Evolutionary conservation across 2,329 filamentous ascomycete genomes (phyloP).

Genomic region (Monosporascus sp.): DNA sequence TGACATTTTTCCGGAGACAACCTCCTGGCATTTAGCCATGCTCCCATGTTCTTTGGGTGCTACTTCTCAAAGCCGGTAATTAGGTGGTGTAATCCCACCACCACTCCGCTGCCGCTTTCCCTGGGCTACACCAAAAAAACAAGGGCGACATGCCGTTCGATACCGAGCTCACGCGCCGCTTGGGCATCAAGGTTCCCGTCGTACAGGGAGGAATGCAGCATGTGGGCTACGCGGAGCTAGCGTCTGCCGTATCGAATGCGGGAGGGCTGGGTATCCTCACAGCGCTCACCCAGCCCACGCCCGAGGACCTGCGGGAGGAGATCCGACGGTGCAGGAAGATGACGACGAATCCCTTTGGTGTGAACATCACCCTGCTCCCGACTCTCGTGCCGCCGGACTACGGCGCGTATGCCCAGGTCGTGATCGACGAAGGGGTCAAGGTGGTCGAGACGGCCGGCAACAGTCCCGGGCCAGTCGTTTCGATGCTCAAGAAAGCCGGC

Average conservation of each 20-base stretch:
- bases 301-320: slow-evolving; percentile 87
- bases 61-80: too few relatives aligned
- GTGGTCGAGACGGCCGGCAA: slow-evolving; percentile 94
- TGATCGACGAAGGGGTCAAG: slow-evolving; percentile 87
- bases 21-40: too few relatives aligned
- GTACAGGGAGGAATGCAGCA: slow-evolving; percentile 87
- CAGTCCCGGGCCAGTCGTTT: slow-evolving; percentile 81
- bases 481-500: slow-evolving; percentile 74
- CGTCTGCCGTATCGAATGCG: slow-evolving; percentile 73
- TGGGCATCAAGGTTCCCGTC: slow-evolving; percentile 62
- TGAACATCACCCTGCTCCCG: slow-evolving; percentile 92
- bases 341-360: slow-evolving; percentile 76
- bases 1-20: too few relatives aligned
- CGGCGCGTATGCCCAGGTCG: slow-evolving; percentile 80
- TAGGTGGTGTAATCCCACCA: too few relatives aligned
- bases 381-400: slow-evolving; percentile 89
- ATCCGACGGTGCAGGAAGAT: slow-evolving; percentile 81
- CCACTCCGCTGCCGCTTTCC: too few relatives aligned
- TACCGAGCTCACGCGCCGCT: slow-evolving; percentile 51
- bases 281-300: slow-evolving; percentile 86
- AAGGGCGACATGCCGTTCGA: slow-evolving; percentile 47
- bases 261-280: slow-evolving; percentile 79
- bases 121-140: too few relatives aligned
- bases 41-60: too few relatives aligned
- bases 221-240: slow-evolving; percentile 75